phyloP scores from a whole-genome alignment of 2,329 filamentous ascomycete species.

The Phaeomoniella chlamydospora region DNA sequence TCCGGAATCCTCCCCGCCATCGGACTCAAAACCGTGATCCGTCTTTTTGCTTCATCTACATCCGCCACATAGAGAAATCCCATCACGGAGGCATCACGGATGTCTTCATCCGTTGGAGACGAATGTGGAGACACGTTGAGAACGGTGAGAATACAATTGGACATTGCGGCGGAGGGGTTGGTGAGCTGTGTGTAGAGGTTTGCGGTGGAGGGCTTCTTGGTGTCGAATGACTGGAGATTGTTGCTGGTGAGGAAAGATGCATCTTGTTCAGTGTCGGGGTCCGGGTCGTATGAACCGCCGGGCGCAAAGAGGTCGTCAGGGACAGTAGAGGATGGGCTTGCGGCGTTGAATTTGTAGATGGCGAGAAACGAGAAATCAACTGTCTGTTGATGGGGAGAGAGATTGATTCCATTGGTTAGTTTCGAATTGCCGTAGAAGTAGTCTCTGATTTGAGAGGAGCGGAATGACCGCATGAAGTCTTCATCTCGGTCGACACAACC shows the following conservation, averaged over 20 bases:
- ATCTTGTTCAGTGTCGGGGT: slow-evolving; percentile 24
- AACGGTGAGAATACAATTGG: slow-evolving; percentile 73
- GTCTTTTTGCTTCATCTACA: slow-evolving; percentile 71
- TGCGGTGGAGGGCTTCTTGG: slow-evolving; percentile 1
- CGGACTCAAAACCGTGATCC: slow-evolving; percentile 69
- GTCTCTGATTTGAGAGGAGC: slow-evolving; percentile 67
- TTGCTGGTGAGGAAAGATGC: slow-evolving; percentile 17
- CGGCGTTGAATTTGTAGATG: slow-evolving; percentile 55
- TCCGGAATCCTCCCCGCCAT: slow-evolving; percentile 69
- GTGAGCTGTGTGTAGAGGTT: slow-evolving; percentile 16
- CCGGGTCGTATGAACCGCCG: slow-evolving; percentile 11
- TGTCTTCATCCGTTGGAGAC: slow-evolving; percentile 41
- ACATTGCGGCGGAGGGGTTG: slow-evolving; percentile 33
- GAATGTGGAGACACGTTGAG: slow-evolving; percentile 63
- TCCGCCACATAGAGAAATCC: slow-evolving; percentile 89
- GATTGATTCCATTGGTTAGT: slow-evolving; percentile 40
- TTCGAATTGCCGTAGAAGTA: slow-evolving; percentile 79
- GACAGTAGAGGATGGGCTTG: slow-evolving; percentile 21
- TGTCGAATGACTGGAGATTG: slow-evolving; percentile 9
- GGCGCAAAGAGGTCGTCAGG: slow-evolving; percentile 7
- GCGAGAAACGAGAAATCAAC: slow-evolving; percentile 62
- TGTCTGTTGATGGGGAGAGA: slow-evolving; percentile 79
- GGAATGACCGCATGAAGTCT: slow-evolving; percentile 55
- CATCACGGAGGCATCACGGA: slow-evolving; percentile 72
- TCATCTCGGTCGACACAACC: slow-evolving; percentile 69